These are phyloP conservation scores for Trichomonas vaginalis DNA, from an alignment of 208 protist species.

Conservation along the genomic window DNA sequence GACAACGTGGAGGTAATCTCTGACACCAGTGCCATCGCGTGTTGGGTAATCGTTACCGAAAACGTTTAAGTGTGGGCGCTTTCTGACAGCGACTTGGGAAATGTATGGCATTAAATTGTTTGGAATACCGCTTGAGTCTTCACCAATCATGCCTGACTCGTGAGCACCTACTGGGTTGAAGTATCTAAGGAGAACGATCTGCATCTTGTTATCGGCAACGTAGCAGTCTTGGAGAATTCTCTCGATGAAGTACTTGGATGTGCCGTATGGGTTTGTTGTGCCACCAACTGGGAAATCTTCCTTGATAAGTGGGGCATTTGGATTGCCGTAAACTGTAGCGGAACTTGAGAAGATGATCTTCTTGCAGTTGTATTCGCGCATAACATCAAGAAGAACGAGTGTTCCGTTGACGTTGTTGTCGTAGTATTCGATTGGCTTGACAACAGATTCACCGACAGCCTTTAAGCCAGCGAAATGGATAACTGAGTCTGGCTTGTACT, in stretches of 20 bases:
- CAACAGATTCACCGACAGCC: constrained; percentile 29
- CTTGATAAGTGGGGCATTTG: constrained; percentile 24
- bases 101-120: constrained; percentile 91
- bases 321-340: constrained; percentile 67
- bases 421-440: constrained; percentile 68
- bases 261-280: constrained; percentile 67
- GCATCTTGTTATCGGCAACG: constrained; percentile 59
- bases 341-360: constrained; percentile 84
- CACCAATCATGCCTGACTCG: constrained; percentile 71
- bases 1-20: constrained; percentile 86
- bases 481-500: constrained; percentile 27
- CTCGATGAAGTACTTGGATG: constrained; percentile 63
- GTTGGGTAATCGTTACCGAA: constrained; percentile 44
- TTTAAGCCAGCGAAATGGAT: constrained; percentile 40
- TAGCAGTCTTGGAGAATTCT: constrained; percentile 64
- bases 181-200: constrained; percentile 62
- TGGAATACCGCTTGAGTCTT: constrained; percentile 68
- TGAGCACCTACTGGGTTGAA: constrained; percentile 92
- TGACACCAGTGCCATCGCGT: constrained; percentile 48
- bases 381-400: constrained; percentile 63
- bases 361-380: constrained; percentile 62
- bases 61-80: constrained; percentile 29
- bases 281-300: constrained; percentile 20
- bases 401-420: constrained; percentile 81
- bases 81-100: constrained; percentile 52